phyloP scores from a whole-genome alignment of 805 yeast species.

The Priceomyces medius region DNA sequence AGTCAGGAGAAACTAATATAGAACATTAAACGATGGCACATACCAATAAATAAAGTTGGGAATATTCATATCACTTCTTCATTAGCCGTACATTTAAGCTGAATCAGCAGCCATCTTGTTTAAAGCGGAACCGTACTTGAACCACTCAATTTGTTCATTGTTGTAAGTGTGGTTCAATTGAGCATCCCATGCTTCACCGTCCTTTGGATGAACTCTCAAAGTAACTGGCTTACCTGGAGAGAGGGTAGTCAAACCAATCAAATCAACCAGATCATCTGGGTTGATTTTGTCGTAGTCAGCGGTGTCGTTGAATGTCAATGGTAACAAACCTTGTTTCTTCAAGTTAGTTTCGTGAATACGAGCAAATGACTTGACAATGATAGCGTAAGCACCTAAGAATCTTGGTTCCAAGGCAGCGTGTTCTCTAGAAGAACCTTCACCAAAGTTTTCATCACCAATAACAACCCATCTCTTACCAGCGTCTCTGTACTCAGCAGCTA shows the following conservation, averaged over 20 bases:
- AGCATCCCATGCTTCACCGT: slow-evolving; percentile 85
- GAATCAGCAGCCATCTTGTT: slow-evolving; percentile 75
- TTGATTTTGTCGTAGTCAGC: slow-evolving; percentile 92
- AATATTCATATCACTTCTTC: not conserved
- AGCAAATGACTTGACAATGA: slow-evolving; percentile 96
- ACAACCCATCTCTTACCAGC: slow-evolving; percentile 94
- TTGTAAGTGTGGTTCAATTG: slow-evolving; percentile 96
- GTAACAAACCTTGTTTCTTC: slow-evolving; percentile 98
- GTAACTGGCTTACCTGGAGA: slow-evolving; percentile 92
- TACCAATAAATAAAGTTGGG: not conserved
- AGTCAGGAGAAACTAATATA: not conserved
- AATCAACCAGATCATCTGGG: slow-evolving; percentile 86
- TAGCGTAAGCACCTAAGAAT: slow-evolving; percentile 97
- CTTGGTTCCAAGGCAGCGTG: slow-evolving; percentile 99
- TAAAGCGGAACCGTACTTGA: slow-evolving; percentile 98
- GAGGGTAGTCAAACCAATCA: slow-evolving; percentile 76
- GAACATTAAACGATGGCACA: not conserved
- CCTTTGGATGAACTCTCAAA: slow-evolving; percentile 68
- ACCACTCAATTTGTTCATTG: slow-evolving; percentile 96
- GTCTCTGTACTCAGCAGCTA: slow-evolving; percentile 93
- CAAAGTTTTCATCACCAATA: slow-evolving; percentile 97
- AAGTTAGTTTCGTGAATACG: slow-evolving; percentile 99
- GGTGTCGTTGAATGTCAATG: slow-evolving; percentile 87
- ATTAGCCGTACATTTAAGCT: not conserved
- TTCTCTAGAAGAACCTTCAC: slow-evolving; percentile 99